Evolutionary conservation across 179 eudicot species (phyloP), one percentile per base, ranked within the genome.

Genomic region (Beta corolliflora): DNA sequence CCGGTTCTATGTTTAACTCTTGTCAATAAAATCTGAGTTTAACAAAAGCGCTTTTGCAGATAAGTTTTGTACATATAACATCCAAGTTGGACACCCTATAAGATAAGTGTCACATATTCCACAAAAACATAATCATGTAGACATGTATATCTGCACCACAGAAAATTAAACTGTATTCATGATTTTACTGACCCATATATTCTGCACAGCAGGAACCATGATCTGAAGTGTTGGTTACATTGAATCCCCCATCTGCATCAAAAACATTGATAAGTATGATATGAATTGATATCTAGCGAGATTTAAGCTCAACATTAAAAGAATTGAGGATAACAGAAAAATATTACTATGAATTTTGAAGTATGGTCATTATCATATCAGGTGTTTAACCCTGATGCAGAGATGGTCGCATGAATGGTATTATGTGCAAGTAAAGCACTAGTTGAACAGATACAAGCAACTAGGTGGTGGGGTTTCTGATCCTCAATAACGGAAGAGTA

Each of bases 381-480:
- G 81, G 81, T 77, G 50, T 78, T 65, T 23, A 81, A 48, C 72
- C 56, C 25, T 65, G 75, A 81, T 80, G 76, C 78, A 77, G 45
- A 61, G 46, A 64, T 76, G 69, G 68, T 67, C 80, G 46, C 80
- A 81, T 64, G 71, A 71, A 44, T 56, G 67, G 59, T 74, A 80
- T 15, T 71, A 36, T 80, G 70, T 46, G 58, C 48, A 77, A 48
- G 76, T 84, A 56, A 64, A 83, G 68, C 60, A 54, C 41, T 80
- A 68, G 73, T 71, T 76, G 59, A 64, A 70, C 71, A 77, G 75
- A 52, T 68, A 80, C 46, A 64, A 14, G 74, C 75, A 77, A 54
- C 73, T 68, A 44, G 67, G 77, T 85, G 84, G 82, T 85, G 83
- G 85, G 87, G 81, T 75, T 85, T 71, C 48, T 54, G 48, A 64